These are phyloP conservation scores for Candida glaebosa DNA, from an alignment of 805 yeast species.

Conservation along the genomic window DNA sequence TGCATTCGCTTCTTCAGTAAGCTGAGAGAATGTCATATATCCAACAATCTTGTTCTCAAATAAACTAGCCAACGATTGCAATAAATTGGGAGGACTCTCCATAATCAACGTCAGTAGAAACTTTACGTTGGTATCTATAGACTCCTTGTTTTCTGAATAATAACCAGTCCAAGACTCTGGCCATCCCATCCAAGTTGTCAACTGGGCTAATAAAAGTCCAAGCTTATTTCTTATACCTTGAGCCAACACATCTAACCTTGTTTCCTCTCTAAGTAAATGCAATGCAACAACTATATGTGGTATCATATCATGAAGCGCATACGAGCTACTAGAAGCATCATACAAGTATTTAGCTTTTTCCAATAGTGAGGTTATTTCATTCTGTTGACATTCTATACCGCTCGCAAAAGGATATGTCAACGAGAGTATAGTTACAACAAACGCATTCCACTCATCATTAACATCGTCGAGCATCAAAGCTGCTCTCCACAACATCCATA, in stretches of 20 bases:
- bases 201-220: conserved; percentile 55
- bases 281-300: conserved; percentile 65
- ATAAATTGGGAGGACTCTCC: conserved; percentile 57
- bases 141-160: conserved; percentile 38
- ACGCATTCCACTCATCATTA: conserved; percentile 59
- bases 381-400: conserved; percentile 13
- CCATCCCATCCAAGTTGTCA: conserved; percentile 74
- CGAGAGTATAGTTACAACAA: conserved; percentile 49
- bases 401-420: conserved; percentile 45
- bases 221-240: conserved; percentile 34
- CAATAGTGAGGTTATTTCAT: conserved; percentile 28
- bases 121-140: conserved; percentile 37
- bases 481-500: conserved; percentile 64
- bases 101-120: conserved; percentile 46
- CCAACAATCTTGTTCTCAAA: conserved; percentile 40
- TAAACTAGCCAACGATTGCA: conserved; percentile 53
- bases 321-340: conserved; percentile 26
- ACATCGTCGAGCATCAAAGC: conserved; percentile 42
- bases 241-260: conserved; percentile 51
- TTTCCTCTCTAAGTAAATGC: conserved; percentile 78
- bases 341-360: conserved; percentile 28
- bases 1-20: conserved; percentile 58
- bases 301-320: conserved; percentile 48
- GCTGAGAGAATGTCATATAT: conserved; percentile 62
- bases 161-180: conserved; percentile 58